A percentile compares a stretch with the other conserved stretches of the same genome.
Conservation (phyloP, 371 early-diverging fungal genomes). For the Batkoa obscura region DNA sequence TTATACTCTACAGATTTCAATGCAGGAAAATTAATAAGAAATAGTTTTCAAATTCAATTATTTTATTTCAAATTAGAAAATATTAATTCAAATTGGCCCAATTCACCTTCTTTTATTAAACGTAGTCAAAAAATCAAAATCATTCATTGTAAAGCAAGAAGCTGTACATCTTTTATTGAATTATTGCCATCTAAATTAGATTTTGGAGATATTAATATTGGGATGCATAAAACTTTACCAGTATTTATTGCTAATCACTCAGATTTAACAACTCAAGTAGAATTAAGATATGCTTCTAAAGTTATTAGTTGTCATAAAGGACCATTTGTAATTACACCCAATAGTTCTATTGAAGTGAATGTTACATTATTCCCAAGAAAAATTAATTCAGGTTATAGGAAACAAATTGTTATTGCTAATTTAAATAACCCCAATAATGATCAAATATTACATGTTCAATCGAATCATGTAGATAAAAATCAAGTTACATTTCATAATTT, state of each 20-base stretch:
- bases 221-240: conserved; percentile 70
- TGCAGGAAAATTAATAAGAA: conserved; percentile 51
- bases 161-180: conserved; percentile 85
- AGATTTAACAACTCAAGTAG: conserved; percentile 68
- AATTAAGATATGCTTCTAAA: conserved; percentile 75
- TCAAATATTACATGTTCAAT: conserved; percentile 74
- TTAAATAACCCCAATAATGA: conserved; percentile 74
- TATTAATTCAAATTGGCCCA: background rate
- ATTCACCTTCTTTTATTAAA: background rate
- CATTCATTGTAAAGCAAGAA: conserved; percentile 76
- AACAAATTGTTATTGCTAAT: conserved; percentile 87
- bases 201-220: conserved; percentile 92
- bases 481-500: conserved; percentile 90
- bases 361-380: conserved; percentile 94
- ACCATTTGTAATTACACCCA: conserved; percentile 66
- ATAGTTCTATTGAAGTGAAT: conserved; percentile 61
- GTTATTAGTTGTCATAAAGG: conserved; percentile 68
- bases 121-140: conserved; percentile 27
- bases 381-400: conserved; percentile 90
- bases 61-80: conserved; percentile 9
- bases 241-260: conserved; percentile 69
- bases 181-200: conserved; percentile 62
- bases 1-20: conserved; percentile 30
- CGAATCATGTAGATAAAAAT: conserved; percentile 88
- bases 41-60: conserved; percentile 52